Evolutionary conservation across 805 yeast species (phyloP), one percentile per base, ranked within the genome.

Genomic region (Wickerhamiella dianesei): DNA sequence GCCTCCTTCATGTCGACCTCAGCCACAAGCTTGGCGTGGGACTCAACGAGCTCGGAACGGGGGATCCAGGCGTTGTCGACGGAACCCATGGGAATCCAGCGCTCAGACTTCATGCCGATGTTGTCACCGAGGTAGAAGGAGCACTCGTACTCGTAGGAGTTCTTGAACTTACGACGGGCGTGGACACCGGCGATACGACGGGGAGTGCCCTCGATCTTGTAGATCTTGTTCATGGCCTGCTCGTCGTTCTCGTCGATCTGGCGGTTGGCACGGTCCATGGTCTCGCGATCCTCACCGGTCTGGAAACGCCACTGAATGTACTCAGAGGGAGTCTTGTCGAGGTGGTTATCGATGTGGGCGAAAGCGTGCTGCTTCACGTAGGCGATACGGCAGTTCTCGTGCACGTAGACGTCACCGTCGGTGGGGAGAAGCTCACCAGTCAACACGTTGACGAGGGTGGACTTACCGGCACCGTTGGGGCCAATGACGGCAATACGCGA

Each of bases 1-100:
- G 99, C 98, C 79, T 89, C 99, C 83, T 92, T 92, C 98, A 92
- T 89, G 74, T 94, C 99, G 69, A 92, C 97, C 79, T 94, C 98
- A 71, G 97, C 96, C 73, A 94, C 96, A 80, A 88, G 71, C 87
- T 92, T 92, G 69, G 96, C 74, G 79, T 92, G 98, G 62, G 96
- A 85, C 79, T 92, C 96, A 62, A 82, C 70, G 63, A 84, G 78
- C 76, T 87, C 95, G 79, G 95, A 94, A 82, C 98, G 89, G 76
- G 98, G 98, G 69, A 92, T 79, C 98, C 98, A 92, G 69, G 96
- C 92, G 78, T 92, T 92, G 77, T 92, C 98, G 67, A 89, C 95
- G 64, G 96, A 84, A 82, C 88, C 82, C 98, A 92, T 92, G 71
- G 95, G 94, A 62, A 86, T 89, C 97, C 97, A 92, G 79, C 96